These are phyloP conservation scores for Colletotrichum acutatum DNA, from an alignment of 2,329 filamentous ascomycete genomes.

Conservation along the genomic window DNA sequence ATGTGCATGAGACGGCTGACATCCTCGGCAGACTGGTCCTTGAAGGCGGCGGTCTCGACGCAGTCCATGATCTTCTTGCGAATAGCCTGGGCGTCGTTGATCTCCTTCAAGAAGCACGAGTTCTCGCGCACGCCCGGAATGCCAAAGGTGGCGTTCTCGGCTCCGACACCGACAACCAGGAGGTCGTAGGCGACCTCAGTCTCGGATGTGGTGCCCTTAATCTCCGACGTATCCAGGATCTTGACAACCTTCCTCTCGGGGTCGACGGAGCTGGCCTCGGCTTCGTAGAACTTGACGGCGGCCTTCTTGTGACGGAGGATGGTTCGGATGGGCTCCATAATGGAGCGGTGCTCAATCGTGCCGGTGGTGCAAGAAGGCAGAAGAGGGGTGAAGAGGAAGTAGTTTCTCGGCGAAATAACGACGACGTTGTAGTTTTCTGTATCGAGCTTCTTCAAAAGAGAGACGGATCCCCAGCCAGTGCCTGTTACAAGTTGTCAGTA, in stretches of 20 bases:
- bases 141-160: constrained; percentile 98
- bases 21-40: constrained; percentile 90
- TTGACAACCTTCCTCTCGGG: constrained; percentile 88
- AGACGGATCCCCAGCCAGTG: constrained; percentile 95
- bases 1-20: constrained; percentile 96
- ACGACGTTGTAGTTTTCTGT: constrained; percentile 99
- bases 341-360: constrained; percentile 97
- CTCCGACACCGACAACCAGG: constrained; percentile 96
- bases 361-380: constrained; percentile 98
- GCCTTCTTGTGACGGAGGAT: constrained; percentile 96
- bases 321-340: constrained; percentile 98
- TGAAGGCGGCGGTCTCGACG: constrained; percentile 98
- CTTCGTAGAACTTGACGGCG: constrained; percentile 96
- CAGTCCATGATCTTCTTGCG: constrained; percentile 99
- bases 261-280: constrained; percentile 95
- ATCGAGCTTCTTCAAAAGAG: constrained; percentile 97
- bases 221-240: constrained; percentile 91
- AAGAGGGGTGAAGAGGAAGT: constrained; percentile 99
- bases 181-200: constrained; percentile 98
- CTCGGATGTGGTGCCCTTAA: constrained; percentile 83
- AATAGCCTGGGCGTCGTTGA: constrained; percentile 93
- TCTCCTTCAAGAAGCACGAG: constrained; percentile 99
- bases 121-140: constrained; percentile 95
- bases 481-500: constrained; percentile 62
- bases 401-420: constrained; percentile 97